Base-by-base conservation (phyloP, 768 basidiomycete species). In the Naematelia encephala region DNA sequence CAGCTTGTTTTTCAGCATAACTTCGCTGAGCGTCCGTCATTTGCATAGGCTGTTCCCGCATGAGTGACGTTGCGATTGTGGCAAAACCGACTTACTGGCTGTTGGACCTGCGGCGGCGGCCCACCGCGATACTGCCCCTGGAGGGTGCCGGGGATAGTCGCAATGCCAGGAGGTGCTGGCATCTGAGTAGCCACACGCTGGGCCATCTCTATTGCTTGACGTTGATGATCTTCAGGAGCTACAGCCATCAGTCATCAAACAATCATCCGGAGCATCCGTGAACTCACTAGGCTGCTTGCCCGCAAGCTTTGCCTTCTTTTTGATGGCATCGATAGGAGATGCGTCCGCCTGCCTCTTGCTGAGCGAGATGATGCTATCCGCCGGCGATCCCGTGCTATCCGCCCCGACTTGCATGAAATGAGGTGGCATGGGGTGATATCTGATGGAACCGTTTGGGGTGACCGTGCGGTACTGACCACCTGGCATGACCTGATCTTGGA, bases 211-310 rank as follows among this genome's bases (percentile, higher is more conserved):
- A 62, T 46, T 14, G 61, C 61, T 19, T 62, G 56, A 11, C 61
- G 39, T 21, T 62, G 61, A 54, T 62, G 61, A 4, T 62, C 61
- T 45, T 62, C 61, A 3, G 61, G 61, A 21, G 61, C 61, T 62
- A 22, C 34, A 16, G 1, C 8, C 4, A 23, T 62, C 51, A 62
- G 26, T 62, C 51, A 62, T 55, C 34, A 19, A 29, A 12, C 8
- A 14, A 21, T 39, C 25, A 23, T 4, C 27, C 8, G 34, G 34
- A 23, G 11, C 11, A 28, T 5, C n/a, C 10, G 5, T 23, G 4
- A n/a, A 59, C 58, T 60, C 27, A 60, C 58, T 60, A 5, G 58
- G 58, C 19, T 29, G 13, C 45, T 54, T 60, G 23, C 52, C 46
- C 12, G n/a, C 22, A 5, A 49, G 22, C 53, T 60, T 60, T 14